Conservation (phyloP, 2,329 filamentous ascomycete species). For the Fusarium nematophilum region DNA sequence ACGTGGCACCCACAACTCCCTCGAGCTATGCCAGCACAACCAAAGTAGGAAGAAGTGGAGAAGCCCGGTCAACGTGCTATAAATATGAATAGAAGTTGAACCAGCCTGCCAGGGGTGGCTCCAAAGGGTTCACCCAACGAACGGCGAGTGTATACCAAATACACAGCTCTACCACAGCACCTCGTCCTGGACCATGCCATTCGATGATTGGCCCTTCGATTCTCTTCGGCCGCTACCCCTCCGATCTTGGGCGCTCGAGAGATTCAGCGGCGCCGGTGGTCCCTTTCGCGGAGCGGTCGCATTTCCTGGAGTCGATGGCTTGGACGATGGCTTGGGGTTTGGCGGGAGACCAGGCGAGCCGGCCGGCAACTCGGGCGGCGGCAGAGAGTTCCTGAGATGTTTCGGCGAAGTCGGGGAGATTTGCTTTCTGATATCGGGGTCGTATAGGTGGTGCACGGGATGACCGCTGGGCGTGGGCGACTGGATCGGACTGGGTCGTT, state of each 20-base stretch:
- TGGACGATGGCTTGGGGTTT: constrained; percentile 39
- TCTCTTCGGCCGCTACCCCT: constrained; percentile 17
- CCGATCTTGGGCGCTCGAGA: constrained; percentile 16
- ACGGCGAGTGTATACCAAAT: no score
- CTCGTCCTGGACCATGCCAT: constrained; percentile 28
- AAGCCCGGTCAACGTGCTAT: no score
- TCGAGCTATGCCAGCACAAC: no score
- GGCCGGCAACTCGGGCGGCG: constrained; percentile 37
- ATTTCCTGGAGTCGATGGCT: constrained; percentile 22
- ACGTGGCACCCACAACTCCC: no score
- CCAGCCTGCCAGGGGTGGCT: no score
- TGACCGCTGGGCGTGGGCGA: constrained; percentile 36
- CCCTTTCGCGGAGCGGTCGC: constrained; percentile 27
- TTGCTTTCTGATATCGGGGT: constrained; percentile 49
- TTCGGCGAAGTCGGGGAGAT: constrained; percentile 43
- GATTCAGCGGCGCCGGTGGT: constrained; percentile 28
- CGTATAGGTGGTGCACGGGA: constrained; percentile 47
- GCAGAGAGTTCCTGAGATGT: constrained; percentile 22
- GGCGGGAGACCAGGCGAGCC: constrained; percentile 47
- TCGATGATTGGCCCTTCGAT: constrained; percentile 10
- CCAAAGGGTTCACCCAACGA: no score
- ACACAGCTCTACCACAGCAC: constrained; percentile 22
- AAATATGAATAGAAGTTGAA: no score
- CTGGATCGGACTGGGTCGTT: constrained; percentile 32
- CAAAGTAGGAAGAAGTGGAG: no score